Evolutionary conservation across 441 rosid species (phyloP), one percentile per base, ranked within the genome.

Genomic region (Erysimum pusillum): DNA sequence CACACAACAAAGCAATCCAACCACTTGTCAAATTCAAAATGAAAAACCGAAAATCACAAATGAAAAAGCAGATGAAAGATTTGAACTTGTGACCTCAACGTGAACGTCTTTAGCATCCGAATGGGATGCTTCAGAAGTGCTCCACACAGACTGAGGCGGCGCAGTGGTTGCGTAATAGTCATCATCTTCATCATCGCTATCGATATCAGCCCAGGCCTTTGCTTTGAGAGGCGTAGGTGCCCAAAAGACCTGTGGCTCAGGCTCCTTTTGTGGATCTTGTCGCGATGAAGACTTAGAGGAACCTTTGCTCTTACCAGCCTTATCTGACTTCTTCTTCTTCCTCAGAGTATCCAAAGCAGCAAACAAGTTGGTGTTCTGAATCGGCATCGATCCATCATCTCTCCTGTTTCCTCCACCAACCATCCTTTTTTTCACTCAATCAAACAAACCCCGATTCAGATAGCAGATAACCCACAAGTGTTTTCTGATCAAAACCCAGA

Each of bases 131-230:
- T 78, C 79, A 17, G 82, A 75, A 44, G 82, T 63, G 48, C 78
- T 82, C 95, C 92, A 91, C 7, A 39, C 81, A 6, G 87, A 59
- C 31, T 66, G 75, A 2, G 83, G 87, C 2, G 94, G 96, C 2
- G 89, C 96, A 1, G 90, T 80, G 72, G 92, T 90, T 11, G 91
- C 90, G 70, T 83, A 93, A 65, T 90, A 91, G 76, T 93, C 96
- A 11, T 79, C 82, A 17, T 91, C 98, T 4, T 79, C 82, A 39
- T 91, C 98, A 0, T 92, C 97, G 1, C 92, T 97, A 35, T 88
- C 94, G 3, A 88, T 86, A 82, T 93, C 97, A 0, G 94, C 98
- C 98, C 98, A 93, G 3, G 96, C 89, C 77, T 87, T 86, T 7
- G 48, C 83, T 34, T 76, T 90, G 72, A 91, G 82, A 0, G 94